phyloP scores from a whole-genome alignment of 345 rosid species.

The Murraya koenigii region DNA sequence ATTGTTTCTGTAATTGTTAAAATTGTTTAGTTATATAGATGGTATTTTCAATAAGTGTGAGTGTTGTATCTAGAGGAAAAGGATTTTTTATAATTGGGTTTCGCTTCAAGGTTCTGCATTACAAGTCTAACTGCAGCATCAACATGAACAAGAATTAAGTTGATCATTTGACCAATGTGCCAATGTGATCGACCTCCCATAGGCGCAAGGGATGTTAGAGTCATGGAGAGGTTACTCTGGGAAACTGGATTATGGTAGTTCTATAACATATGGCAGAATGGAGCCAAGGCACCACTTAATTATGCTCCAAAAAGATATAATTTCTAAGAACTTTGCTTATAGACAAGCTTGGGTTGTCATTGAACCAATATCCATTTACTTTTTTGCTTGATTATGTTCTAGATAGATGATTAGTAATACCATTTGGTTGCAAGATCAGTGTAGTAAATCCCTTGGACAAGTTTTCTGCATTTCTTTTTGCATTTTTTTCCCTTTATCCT shows the following conservation, averaged over 20 bases:
- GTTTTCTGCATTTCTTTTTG: background rate
- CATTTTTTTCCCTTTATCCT: background rate
- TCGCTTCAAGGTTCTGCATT: background rate
- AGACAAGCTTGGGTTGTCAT: background rate
- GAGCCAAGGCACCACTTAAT: background rate
- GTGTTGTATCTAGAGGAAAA: background rate
- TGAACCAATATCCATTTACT: background rate
- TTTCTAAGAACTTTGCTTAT: background rate
- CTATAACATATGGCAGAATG: background rate
- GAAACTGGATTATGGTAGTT: background rate
- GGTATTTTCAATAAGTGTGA: background rate
- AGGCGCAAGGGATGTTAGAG: background rate
- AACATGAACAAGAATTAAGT: background rate
- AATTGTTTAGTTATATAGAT: background rate
- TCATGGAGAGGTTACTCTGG: background rate
- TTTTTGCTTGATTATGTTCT: background rate
- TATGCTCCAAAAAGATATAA: background rate
- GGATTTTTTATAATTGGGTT: background rate
- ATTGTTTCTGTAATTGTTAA: background rate
- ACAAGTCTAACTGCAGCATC: background rate
- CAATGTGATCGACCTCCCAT: background rate
- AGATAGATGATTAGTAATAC: background rate
- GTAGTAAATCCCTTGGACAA: background rate
- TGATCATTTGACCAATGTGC: background rate
- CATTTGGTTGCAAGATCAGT: background rate